Base-by-base conservation (phyloP, 1,139 yeast species). In the Geotrichum cucujoidarum region DNA sequence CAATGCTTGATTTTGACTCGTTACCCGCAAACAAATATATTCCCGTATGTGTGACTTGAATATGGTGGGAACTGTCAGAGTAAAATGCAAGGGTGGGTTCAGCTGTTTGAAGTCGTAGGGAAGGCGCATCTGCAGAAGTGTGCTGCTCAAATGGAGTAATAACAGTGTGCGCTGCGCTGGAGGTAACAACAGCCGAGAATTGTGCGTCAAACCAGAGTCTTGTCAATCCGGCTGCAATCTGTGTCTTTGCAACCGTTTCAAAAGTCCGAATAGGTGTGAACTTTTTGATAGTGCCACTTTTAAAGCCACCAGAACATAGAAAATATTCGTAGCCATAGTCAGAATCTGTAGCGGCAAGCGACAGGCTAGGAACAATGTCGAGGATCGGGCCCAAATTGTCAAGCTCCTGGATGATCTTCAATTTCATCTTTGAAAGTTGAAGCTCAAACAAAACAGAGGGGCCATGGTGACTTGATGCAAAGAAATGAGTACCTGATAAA, bases 401-500 rank as follows among this genome's bases (percentile, higher is more conserved):
- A 32, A 41, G 18, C 8, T 41, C 39, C 27, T 41, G 45, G 21
- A 41, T 41, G 4, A 34, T 24, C 4, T 25, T 20, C n/a, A 41
- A 16, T 16, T 16, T n/a, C 30, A 25, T 13, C 11, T 22, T 25
- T 11, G 18, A 18, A 6, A 17, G 11, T 17, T 41, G 7, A 2
- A 41, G 21, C 20, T 27, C 25, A 14, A 41, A 32, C 17, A 41
- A 21, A 25, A 30, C 30, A n/a, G 45, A 32, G 11, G 45, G 38
- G 8, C 45, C 45, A 34, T 5, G 6, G 32, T 40, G 43, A 21
- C 45, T 31, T 20, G 38, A 31, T 10, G 18, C 38, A 22, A 41
- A 41, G 21, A 31, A 41, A 4, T 24, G 16, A 22, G 31, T 25
- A 14, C 16, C 27, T 6, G 39, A 14, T 2, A 41, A n/a, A 17